Conservation (phyloP, 768 basidiomycete species). For the Basidioascus undulatus region DNA sequence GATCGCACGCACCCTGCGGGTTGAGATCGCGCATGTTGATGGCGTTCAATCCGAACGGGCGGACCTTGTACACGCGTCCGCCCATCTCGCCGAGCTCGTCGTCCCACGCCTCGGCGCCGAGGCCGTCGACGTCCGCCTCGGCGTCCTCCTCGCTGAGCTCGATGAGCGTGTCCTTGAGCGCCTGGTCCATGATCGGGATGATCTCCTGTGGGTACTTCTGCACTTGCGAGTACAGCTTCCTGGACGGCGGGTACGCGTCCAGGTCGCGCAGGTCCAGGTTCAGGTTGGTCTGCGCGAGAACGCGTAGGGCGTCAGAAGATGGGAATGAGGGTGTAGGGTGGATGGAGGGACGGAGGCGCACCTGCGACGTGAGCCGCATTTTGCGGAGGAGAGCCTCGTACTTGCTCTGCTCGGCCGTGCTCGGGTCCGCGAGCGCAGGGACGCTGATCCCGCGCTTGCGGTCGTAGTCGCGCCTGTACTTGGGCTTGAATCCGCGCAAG, state of each 20-base stretch:
- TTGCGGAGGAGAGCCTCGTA: conserved; percentile 63
- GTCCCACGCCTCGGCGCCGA: conserved; percentile 49
- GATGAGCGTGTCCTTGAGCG: conserved; percentile 77
- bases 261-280: conserved; percentile 77
- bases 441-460: conserved; percentile 29
- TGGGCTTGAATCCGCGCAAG: conserved; percentile 73
- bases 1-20: conserved; percentile 41
- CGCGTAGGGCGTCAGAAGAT: no score
- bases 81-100: conserved; percentile 76
- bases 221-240: conserved; percentile 60
- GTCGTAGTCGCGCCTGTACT: conserved; percentile 55
- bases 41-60: conserved; percentile 61
- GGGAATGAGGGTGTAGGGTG: no score
- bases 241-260: conserved; percentile 56
- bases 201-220: conserved; percentile 91
- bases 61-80: conserved; percentile 67
- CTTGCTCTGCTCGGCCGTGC: conserved; percentile 27
- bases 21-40: conserved; percentile 90
- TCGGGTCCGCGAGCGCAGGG: conserved; percentile 30
- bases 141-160: conserved; percentile 65
- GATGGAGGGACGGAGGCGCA: no score
- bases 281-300: conserved; percentile 42
- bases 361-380: conserved; percentile 77
- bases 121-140: conserved; percentile 41
- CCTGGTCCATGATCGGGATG: conserved; percentile 89